Percentiles rank a stretch among this genome's conserved stretches.
Evolutionary conservation across 2,329 filamentous ascomycete species (phyloP).

Genomic region (Annulohypoxylon truncatum): DNA sequence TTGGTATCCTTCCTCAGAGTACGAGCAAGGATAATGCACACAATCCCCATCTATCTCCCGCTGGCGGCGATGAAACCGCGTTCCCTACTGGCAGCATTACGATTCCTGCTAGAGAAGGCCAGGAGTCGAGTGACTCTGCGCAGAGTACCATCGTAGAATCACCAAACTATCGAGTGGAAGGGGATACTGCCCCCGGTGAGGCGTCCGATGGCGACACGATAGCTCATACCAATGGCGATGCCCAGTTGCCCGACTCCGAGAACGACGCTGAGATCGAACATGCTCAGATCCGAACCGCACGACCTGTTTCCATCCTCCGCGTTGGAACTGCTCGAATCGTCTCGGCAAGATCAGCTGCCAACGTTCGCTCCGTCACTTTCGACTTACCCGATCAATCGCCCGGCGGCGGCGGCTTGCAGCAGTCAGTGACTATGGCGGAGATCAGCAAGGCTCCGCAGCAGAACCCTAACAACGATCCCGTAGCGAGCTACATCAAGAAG

Average conservation of each 20-base stretch:
- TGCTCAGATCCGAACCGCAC: background rate
- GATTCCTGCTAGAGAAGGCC: background rate
- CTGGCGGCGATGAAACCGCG: background rate
- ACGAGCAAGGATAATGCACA: background rate
- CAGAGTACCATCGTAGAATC: background rate
- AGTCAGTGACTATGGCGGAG: background rate
- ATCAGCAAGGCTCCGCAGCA: background rate
- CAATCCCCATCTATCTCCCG: background rate
- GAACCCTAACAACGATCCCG: background rate
- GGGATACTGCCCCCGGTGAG: background rate
- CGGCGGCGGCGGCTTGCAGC: background rate
- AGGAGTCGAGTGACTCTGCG: background rate
- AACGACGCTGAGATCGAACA: background rate
- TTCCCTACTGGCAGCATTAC: background rate
- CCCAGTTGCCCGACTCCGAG: too few relatives aligned
- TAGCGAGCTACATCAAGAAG: constrained; percentile 10
- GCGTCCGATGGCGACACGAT: background rate
- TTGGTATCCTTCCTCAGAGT: background rate
- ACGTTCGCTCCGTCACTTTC: background rate
- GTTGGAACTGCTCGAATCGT: background rate
- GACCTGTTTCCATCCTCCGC: background rate
- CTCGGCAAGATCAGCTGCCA: background rate
- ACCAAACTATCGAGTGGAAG: background rate
- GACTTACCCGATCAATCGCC: background rate
- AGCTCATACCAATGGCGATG: background rate